A percentile compares a stretch with the other conserved stretches of the same genome.
phyloP scores from a whole-genome alignment of 805 yeast genomes.

The Kluyveromyces siamensis region DNA sequence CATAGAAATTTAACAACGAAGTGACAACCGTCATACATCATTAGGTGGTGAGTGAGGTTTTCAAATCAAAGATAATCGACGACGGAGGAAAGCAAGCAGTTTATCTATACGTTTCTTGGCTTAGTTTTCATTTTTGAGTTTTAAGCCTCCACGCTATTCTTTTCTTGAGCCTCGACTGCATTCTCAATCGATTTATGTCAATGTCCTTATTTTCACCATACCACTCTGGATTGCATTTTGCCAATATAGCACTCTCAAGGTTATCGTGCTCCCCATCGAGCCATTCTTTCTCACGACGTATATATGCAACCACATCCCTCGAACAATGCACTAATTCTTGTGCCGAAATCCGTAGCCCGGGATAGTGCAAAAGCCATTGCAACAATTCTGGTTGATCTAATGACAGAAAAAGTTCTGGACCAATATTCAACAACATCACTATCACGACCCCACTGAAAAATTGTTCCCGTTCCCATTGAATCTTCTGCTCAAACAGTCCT shows the following conservation, averaged over 20 bases:
- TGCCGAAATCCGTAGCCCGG: neutral
- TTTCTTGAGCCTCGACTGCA: slow-evolving; percentile 19
- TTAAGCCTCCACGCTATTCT: slow-evolving; percentile 14
- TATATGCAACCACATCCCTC: neutral
- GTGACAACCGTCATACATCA: neutral
- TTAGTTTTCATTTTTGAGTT: slow-evolving; percentile 2
- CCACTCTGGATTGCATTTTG: slow-evolving; percentile 5
- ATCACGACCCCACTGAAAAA: slow-evolving; percentile 19
- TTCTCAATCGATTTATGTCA: slow-evolving; percentile 12
- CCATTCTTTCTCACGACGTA: neutral
- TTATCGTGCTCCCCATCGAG: neutral
- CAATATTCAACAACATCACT: slow-evolving; percentile 13
- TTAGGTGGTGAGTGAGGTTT: too few relatives aligned
- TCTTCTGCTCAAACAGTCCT: slow-evolving; percentile 19
- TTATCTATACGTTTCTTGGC: too few relatives aligned
- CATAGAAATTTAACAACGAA: neutral
- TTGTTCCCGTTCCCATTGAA: slow-evolving; percentile 12
- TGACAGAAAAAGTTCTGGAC: slow-evolving; percentile 11
- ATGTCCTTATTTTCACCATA: slow-evolving; percentile 3
- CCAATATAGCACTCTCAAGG: neutral
- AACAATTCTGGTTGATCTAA: slow-evolving; percentile 24
- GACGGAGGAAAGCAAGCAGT: neutral
- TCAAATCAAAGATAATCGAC: too few relatives aligned
- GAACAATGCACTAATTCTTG: neutral
- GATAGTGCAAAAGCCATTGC: slow-evolving; percentile 20